Evolutionary conservation across 1,284 basidiomycete genomes (phyloP).

Genomic region (Tilletiopsis washingtonensis): DNA sequence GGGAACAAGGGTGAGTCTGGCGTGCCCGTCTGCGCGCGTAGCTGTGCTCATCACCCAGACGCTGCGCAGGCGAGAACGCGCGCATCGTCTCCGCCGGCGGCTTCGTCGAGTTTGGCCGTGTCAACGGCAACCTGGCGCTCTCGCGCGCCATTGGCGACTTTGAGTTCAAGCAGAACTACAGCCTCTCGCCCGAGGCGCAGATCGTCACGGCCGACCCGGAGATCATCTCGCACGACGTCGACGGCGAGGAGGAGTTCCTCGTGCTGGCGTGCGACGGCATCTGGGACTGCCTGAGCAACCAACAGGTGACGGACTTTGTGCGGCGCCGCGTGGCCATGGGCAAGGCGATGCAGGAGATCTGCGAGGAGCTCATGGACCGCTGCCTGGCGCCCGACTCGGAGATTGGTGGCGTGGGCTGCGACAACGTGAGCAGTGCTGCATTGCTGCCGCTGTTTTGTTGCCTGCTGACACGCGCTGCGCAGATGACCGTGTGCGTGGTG

Average conservation of each 20-base stretch:
- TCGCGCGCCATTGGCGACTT: constrained; percentile 96
- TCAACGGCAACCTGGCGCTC: constrained; percentile 94
- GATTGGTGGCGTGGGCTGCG: constrained; percentile 90
- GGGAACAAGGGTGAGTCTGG: constrained; percentile 61
- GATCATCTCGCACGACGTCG: constrained; percentile 68
- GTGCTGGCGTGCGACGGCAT: constrained; percentile 97
- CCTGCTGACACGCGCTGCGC: not conserved
- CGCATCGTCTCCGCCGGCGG: constrained; percentile 91
- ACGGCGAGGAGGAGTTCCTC: constrained; percentile 88
- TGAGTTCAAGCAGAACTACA: constrained; percentile 92
- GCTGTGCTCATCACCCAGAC: too few species aligned
- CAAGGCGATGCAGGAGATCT: constrained; percentile 69
- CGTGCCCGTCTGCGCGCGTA: not conserved
- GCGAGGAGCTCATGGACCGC: constrained; percentile 82
- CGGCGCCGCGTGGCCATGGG: constrained; percentile 74
- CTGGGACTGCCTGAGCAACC: constrained; percentile 93
- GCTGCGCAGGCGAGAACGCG: constrained; percentile 63
- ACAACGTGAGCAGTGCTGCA: constrained; percentile 57
- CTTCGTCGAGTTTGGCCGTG: constrained; percentile 92
- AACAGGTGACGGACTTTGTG: constrained; percentile 85
- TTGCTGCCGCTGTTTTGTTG: not conserved
- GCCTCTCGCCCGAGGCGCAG: constrained; percentile 75
- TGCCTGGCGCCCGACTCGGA: constrained; percentile 91
- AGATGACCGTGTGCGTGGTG: constrained; percentile 87
- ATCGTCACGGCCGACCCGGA: constrained; percentile 95